Percentiles rank a stretch among this genome's conserved stretches.
These are phyloP conservation scores for Artemisia tridentata DNA, from an alignment of 129 eudicot species.

Conservation along the genomic window DNA sequence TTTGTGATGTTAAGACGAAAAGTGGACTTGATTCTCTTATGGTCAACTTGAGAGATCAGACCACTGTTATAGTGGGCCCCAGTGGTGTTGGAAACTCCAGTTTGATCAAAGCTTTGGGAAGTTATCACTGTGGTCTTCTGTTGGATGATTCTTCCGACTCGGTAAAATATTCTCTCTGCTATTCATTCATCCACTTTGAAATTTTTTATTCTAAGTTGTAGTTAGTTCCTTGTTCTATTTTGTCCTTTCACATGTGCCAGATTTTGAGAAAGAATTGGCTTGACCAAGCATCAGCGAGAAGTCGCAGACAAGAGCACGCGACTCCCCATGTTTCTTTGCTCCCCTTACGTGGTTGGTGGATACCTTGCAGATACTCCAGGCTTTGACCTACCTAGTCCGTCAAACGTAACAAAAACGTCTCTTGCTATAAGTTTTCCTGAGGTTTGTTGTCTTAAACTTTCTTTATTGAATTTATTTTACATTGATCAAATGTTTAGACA, in stretches of 20 bases:
- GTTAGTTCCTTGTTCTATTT: neutral
- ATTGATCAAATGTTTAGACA: too few species aligned
- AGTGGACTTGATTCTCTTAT: conserved; percentile 63
- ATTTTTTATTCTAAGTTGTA: neutral
- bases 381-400: conserved; percentile 78
- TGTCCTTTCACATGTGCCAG: conserved; percentile 39
- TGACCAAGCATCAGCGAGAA: conserved; percentile 82
- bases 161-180: conserved; percentile 36
- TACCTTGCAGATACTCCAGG: conserved; percentile 94
- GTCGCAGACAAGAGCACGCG: conserved; percentile 91
- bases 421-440: conserved; percentile 85
- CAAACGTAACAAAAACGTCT: conserved; percentile 74
- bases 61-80: conserved; percentile 95
- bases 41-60: conserved; percentile 60
- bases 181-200: neutral
- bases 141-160: conserved; percentile 49
- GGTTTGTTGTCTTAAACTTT: too few species aligned
- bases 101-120: conserved; percentile 77
- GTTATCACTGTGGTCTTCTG: conserved; percentile 29
- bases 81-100: conserved; percentile 98
- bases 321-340: conserved; percentile 88
- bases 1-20: conserved; percentile 79
- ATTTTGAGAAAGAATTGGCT: conserved; percentile 82
- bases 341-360: conserved; percentile 84
- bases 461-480: too few species aligned